Evolutionary conservation across 306 rosid species (phyloP).

Genomic region (Purshia tridentata): DNA sequence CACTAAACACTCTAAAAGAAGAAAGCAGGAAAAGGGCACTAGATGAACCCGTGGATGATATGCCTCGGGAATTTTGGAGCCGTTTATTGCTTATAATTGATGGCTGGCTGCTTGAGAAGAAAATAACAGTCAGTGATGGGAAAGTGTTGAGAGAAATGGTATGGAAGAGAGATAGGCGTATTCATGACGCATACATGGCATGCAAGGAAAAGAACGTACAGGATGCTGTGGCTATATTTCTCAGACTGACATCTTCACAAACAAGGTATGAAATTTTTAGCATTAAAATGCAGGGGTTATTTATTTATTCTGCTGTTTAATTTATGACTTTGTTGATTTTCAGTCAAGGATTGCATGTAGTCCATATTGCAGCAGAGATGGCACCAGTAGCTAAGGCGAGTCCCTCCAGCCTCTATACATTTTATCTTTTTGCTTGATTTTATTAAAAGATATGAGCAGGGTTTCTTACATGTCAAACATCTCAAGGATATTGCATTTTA

Average conservation of each 20-base stretch:
- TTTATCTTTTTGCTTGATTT: background rate
- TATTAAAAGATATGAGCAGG: background rate
- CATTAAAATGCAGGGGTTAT: slow-evolving; percentile 17
- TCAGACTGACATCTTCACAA: slow-evolving; percentile 52
- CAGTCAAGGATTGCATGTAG: slow-evolving; percentile 80
- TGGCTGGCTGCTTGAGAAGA: slow-evolving; percentile 88
- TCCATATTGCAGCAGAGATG: slow-evolving; percentile 98
- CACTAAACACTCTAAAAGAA: slow-evolving; percentile 61
- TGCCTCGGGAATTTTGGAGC: slow-evolving; percentile 97
- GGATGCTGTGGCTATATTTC: slow-evolving; percentile 70
- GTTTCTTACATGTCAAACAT: background rate
- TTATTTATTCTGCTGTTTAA: slow-evolving; percentile 33
- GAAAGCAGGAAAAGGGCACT: slow-evolving; percentile 65
- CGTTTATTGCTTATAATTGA: slow-evolving; percentile 74
- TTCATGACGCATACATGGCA: slow-evolving; percentile 58
- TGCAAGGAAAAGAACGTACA: slow-evolving; percentile 58
- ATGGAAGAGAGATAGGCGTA: slow-evolving; percentile 69
- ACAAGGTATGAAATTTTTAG: slow-evolving; percentile 53
- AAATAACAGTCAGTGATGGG: slow-evolving; percentile 67
- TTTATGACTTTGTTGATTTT: slow-evolving; percentile 44
- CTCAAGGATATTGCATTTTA: background rate
- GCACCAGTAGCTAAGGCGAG: slow-evolving; percentile 98
- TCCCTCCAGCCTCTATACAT: slow-evolving; percentile 22
- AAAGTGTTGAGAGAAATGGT: slow-evolving; percentile 71
- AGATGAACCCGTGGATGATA: slow-evolving; percentile 75